phyloP scores from a whole-genome alignment of 2,329 filamentous ascomycete genomes.

The Phoma sp. region DNA sequence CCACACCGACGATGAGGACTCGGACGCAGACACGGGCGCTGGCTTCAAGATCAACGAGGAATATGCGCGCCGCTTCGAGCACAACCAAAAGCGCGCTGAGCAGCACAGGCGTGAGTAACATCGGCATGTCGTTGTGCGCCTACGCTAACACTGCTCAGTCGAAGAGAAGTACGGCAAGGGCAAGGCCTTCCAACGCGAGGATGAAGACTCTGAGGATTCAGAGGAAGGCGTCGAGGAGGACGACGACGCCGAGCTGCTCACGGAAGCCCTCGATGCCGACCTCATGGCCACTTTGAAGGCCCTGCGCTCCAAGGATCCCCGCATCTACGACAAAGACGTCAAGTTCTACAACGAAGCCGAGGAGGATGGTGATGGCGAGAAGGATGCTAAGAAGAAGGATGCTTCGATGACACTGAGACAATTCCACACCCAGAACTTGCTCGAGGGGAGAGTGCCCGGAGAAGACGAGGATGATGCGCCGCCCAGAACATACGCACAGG shows the following conservation, averaged over 20 bases:
- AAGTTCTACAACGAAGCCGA: slow-evolving; percentile 78
- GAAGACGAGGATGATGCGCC: slow-evolving; percentile 62
- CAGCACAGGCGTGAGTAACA: slow-evolving; percentile 66
- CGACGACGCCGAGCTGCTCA: slow-evolving; percentile 85
- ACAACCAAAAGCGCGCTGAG: slow-evolving; percentile 98
- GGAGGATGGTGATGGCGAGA: slow-evolving; percentile 50
- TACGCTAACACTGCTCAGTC: slow-evolving; percentile 60
- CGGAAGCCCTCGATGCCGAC: slow-evolving; percentile 81
- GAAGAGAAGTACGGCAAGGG: slow-evolving; percentile 81
- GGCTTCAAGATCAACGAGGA: slow-evolving; percentile 84
- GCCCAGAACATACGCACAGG: slow-evolving; percentile 79
- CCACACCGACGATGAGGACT: slow-evolving; percentile 41
- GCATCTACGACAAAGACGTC: slow-evolving; percentile 80
- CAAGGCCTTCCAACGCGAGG: slow-evolving; percentile 44
- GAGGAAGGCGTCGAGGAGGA: slow-evolving; percentile 78
- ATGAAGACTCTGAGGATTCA: slow-evolving; percentile 59
- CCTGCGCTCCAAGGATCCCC: slow-evolving; percentile 87
- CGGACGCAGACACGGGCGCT: slow-evolving; percentile 33
- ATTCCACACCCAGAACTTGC: slow-evolving; percentile 89
- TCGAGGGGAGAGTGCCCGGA: slow-evolving; percentile 70
- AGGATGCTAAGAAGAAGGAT: slow-evolving; percentile 69
- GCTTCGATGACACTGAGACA: slow-evolving; percentile 87
- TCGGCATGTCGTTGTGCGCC: background rate
- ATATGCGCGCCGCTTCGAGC: slow-evolving; percentile 86
- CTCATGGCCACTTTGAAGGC: slow-evolving; percentile 87